A percentile compares a stretch with the other conserved stretches of the same genome.
Conservation (phyloP, 1,284 basidiomycete genomes). For the Inonotus obliquus region DNA sequence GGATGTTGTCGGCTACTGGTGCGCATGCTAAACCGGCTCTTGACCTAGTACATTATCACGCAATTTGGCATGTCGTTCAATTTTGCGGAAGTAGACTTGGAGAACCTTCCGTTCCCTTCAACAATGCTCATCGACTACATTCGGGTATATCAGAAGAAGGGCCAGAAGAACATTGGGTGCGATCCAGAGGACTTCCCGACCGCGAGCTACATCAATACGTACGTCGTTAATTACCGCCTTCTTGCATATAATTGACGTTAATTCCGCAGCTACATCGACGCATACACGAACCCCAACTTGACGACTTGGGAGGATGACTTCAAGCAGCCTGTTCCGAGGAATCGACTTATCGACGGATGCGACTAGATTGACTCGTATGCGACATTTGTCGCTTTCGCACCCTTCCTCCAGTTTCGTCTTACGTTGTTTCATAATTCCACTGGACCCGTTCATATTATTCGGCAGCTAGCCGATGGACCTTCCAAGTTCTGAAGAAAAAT, state of each 20-base stretch:
- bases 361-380: background rate
- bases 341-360: constrained; percentile 25
- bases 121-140: constrained; percentile 56
- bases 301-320: constrained; percentile 36
- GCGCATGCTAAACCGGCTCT: background rate
- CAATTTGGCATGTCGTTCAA: constrained; percentile 43
- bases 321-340: constrained; percentile 33
- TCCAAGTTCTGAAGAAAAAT: background rate
- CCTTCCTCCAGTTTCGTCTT: background rate
- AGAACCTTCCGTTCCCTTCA: constrained; percentile 33
- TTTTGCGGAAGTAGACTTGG: constrained; percentile 37
- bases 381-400: background rate
- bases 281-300: constrained; percentile 37
- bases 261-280: constrained; percentile 28
- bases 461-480: background rate
- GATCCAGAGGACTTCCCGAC: constrained; percentile 53
- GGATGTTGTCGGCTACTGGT: background rate
- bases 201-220: constrained; percentile 41
- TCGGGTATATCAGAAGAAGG: constrained; percentile 50
- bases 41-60: constrained; percentile 33
- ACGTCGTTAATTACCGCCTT: constrained; percentile 15
- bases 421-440: background rate
- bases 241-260: background rate
- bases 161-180: constrained; percentile 47
- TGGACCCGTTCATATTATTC: background rate